Evolutionary conservation across 768 basidiomycete species (phyloP), one percentile per base, ranked within the genome.

Genomic region (Leccinellum albellum): DNA sequence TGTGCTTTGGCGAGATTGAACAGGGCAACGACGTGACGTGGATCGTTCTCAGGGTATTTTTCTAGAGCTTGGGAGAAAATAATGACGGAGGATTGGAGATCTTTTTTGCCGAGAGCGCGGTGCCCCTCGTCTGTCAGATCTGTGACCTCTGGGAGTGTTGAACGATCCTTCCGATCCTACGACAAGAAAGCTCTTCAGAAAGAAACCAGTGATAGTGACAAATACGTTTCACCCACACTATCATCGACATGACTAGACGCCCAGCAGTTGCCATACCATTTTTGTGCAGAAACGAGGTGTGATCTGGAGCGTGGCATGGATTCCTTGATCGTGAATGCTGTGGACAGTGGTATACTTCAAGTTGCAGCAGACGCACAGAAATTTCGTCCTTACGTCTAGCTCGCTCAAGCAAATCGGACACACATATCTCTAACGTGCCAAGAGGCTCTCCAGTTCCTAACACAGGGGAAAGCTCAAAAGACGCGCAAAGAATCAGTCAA

Each of bases 1-100:
- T 45, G 9, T 21, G 53, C 55, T 1, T 5, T 50, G 6, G 56
- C 64, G 3, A 62, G 45, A 32, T 65, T 65, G 14, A n/a, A 63
- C 1, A 62, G 32, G 2, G 29, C 58, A 17, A 53, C 54, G 3
- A 57, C 53, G 15, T 21, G 45, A 37, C 47, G 29, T 6, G 14
- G 35, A 33, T 56, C 40, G 12, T 20, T 45, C 1, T 21, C 2
- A 12, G 56, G 47, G 32, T 60, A 64, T 9, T 10, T 12, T 8
- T 35, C 10, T 5, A 57, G 50, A 9, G 61, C 61, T 12, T 4
- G 20, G 31, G 50, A 29, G 24, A 64, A 64, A 49, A 46, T 24
- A 6, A 12, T 32, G 26, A 61, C 4, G 6, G 62, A 32, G 2
- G 0, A 5, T 4, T 31, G 12, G 2, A 63, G 3, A 17, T 33